Base-by-base conservation (phyloP, 2,329 filamentous ascomycete genomes). In the Beauveria varroae region DNA sequence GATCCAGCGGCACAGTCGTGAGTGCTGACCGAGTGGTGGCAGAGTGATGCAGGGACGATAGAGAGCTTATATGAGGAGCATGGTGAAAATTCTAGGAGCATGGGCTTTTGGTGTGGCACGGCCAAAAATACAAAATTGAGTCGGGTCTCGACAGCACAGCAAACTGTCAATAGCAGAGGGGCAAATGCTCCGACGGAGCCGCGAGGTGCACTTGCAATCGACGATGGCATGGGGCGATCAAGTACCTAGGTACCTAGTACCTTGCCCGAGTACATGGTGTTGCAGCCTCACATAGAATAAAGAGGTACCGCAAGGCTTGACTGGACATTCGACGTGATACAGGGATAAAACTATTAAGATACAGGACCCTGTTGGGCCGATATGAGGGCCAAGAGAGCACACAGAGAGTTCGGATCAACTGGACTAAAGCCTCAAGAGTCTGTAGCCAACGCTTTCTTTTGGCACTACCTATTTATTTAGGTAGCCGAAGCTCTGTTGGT, bases 181-280 rank as follows among this genome's bases (percentile, higher is more conserved):
- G 51, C 58, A 60, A 60, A 60, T n/a, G 58, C 49, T 60, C 58
- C 58, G 58, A 43, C 22, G 26, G 3, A 54, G 40, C 58, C 58
- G 37, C 26, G 55, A 37, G 52, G 37, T 26, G 44, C 55, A 57
- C 30, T 49, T 49, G 55, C 55, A 37, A 57, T 57, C 55, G 55
- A 41, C 26, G 43, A 47, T 57, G 49, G 28, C 5, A 5, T 20
- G 34, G 34, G 34, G 34, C 12, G 34, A 7, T 6, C 3, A 9
- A 40, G n/a, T 8, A 26, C 26, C 6, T 7, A 22, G n/a, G 5
- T 20, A 43, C 51, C 3, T 12, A n/a, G 34, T 14, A 34, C 30
- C 30, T 34, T 34, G 30, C 30, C 30, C 5, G 10, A 14, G 8
- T 24, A 47, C 28, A 46, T n/a, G 52, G 12, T 18, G 8, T 46